A percentile compares a stretch with the other conserved stretches of the same genome.
These are phyloP conservation scores for Calocybe gambosa DNA, from an alignment of 1,284 basidiomycete species.

Conservation along the genomic window DNA sequence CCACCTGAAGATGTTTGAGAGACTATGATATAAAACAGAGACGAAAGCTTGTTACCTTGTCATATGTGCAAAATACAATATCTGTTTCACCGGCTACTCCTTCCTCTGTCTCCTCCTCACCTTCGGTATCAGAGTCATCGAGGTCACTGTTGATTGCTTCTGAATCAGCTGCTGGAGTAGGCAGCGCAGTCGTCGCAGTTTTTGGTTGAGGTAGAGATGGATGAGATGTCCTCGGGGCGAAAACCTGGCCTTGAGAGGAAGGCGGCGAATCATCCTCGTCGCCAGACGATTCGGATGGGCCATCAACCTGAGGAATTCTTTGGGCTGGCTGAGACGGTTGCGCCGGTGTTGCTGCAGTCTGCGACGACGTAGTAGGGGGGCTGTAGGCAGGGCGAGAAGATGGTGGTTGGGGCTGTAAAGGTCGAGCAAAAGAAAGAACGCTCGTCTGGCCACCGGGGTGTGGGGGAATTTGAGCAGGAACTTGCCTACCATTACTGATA, in stretches of 20 bases:
- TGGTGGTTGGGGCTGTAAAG: slow-evolving; percentile 18
- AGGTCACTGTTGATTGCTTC: slow-evolving; percentile 96
- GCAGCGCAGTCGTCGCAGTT: slow-evolving; percentile 24
- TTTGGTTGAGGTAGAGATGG: slow-evolving; percentile 52
- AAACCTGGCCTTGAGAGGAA: slow-evolving; percentile 45
- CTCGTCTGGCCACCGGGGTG: slow-evolving; percentile 50
- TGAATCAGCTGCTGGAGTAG: slow-evolving; percentile 37
- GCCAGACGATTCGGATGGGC: slow-evolving; percentile 53
- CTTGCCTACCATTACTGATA: slow-evolving; percentile 36
- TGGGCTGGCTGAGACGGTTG: slow-evolving; percentile 24
- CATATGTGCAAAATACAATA: slow-evolving; percentile 97
- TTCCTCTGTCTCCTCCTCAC: slow-evolving; percentile 65
- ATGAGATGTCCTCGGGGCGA: slow-evolving; percentile 57
- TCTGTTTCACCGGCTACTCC: slow-evolving; percentile 73
- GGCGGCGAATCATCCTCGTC: slow-evolving; percentile 53
- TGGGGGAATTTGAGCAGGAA: slow-evolving; percentile 28
- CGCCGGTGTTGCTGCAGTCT: slow-evolving; percentile 10
- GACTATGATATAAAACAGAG: background rate
- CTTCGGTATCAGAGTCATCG: slow-evolving; percentile 88
- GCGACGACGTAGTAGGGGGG: slow-evolving; percentile 25
- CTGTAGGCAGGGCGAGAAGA: slow-evolving; percentile 28
- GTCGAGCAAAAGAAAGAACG: slow-evolving; percentile 45
- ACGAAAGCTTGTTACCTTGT: slow-evolving; percentile 66
- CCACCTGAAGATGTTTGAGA: slow-evolving; percentile 54
- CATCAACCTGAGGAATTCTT: slow-evolving; percentile 67